Percentiles rank a stretch among this genome's conserved stretches.
Evolutionary conservation across 208 protist species (phyloP).

Genomic region (Leishmania mexicana): DNA sequence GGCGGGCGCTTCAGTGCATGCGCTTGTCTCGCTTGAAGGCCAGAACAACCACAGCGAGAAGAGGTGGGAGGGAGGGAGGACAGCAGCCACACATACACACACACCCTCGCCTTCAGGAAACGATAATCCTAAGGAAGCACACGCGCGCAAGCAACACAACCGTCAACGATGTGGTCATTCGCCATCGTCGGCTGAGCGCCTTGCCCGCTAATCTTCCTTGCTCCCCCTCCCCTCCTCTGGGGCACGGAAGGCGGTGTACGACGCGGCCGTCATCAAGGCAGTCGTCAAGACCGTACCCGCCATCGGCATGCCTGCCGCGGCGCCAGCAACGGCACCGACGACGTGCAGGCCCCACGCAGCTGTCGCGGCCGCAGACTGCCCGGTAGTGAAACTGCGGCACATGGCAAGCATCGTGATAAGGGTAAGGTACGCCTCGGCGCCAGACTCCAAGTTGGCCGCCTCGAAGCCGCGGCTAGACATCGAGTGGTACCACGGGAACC

Average conservation of each 20-base stretch:
- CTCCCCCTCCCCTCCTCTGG: neutral
- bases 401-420: constrained; percentile 48
- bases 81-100: neutral
- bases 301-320: constrained; percentile 12
- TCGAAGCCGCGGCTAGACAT: constrained; percentile 66
- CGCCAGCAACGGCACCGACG: constrained; percentile 16
- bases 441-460: constrained; percentile 41
- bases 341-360: constrained; percentile 17
- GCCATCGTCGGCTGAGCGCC: neutral
- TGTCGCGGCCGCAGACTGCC: neutral
- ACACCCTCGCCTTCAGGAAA: neutral
- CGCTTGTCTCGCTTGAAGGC: neutral
- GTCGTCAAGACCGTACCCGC: constrained; percentile 10
- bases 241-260: constrained; percentile 5
- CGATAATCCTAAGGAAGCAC: neutral
- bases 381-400: constrained; percentile 44
- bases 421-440: constrained; percentile 52
- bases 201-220: constrained; percentile 7
- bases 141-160: neutral
- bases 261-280: constrained; percentile 9
- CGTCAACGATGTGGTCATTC: neutral
- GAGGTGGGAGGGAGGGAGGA: neutral
- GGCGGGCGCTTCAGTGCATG: neutral
- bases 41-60: neutral
- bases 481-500: constrained; percentile 74